Evolutionary conservation across 73 alveolate genomes (phyloP).

Genomic region (Paramecium bursaria): DNA sequence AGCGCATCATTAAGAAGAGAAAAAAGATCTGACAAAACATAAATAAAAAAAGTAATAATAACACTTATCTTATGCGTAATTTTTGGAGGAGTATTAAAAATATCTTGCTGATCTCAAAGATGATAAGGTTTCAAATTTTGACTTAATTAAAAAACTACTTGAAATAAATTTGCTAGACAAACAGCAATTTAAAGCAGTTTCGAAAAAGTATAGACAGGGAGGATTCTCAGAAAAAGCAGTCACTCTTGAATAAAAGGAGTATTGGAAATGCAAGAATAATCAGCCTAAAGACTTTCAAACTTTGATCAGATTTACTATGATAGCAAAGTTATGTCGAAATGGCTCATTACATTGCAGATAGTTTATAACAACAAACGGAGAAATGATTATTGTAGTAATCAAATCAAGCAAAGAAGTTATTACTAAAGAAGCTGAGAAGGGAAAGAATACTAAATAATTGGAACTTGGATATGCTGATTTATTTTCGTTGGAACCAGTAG

Average conservation of each 20-base stretch:
- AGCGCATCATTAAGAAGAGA: not conserved
- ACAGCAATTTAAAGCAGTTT: slow-evolving; percentile 26
- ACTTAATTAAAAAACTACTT: slow-evolving; percentile 2
- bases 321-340: slow-evolving; percentile 49
- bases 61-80: too few relatives aligned
- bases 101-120: too few relatives aligned
- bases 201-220: slow-evolving; percentile 52
- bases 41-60: too few relatives aligned
- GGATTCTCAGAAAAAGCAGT: slow-evolving; percentile 21
- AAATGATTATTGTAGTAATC: slow-evolving; percentile 35
- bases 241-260: slow-evolving; percentile 20
- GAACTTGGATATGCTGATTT: slow-evolving; percentile 68
- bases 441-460: slow-evolving; percentile 46
- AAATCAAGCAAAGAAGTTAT: slow-evolving; percentile 56
- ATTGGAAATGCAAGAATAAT: slow-evolving; percentile 52
- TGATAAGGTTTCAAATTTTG: not conserved
- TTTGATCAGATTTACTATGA: slow-evolving; percentile 58
- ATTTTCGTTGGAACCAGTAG: slow-evolving; percentile 61
- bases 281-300: slow-evolving; percentile 63
- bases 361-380: slow-evolving; percentile 52
- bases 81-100: too few relatives aligned
- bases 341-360: slow-evolving; percentile 55
- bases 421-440: slow-evolving; percentile 29
- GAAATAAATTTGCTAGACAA: slow-evolving; percentile 21
- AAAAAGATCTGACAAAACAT: slow-evolving; percentile 35